Evolutionary conservation across 805 yeast species (phyloP).

Genomic region (Kluyveromyces wickerhamii): DNA sequence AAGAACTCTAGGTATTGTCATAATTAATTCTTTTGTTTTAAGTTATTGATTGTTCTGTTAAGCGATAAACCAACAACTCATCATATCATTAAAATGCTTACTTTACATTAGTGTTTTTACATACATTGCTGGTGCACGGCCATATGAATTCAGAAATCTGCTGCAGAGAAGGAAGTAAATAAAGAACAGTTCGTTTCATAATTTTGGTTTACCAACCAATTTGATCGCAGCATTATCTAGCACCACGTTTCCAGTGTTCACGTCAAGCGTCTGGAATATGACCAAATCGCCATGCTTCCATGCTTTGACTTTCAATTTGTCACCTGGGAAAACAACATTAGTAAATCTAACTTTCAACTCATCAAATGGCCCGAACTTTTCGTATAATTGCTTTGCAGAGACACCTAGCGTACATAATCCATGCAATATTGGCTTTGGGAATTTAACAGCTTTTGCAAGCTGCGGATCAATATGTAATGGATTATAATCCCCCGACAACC

Average conservation of each 20-base stretch:
- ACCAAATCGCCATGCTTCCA: conserved; percentile 70
- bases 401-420: conserved; percentile 88
- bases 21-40: too few relatives aligned
- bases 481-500: conserved; percentile 89
- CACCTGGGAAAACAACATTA: conserved; percentile 92
- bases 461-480: conserved; percentile 93
- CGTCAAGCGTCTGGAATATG: conserved; percentile 72
- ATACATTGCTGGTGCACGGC: too few relatives aligned
- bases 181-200: too few relatives aligned
- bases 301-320: conserved; percentile 67
- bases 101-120: too few relatives aligned
- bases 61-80: too few relatives aligned
- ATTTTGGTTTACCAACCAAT: conserved; percentile 31
- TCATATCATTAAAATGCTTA: too few relatives aligned
- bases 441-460: conserved; percentile 82
- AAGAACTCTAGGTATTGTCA: too few relatives aligned
- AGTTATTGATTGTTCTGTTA: too few relatives aligned
- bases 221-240: conserved; percentile 84
- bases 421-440: conserved; percentile 81
- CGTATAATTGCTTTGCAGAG: conserved; percentile 64
- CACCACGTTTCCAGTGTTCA: conserved; percentile 70
- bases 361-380: conserved; percentile 70
- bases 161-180: too few relatives aligned
- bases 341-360: conserved; percentile 89
- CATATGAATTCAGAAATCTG: too few relatives aligned